phyloP scores from a whole-genome alignment of 2,329 filamentous ascomycete genomes.

The Botryotinia convoluta region DNA sequence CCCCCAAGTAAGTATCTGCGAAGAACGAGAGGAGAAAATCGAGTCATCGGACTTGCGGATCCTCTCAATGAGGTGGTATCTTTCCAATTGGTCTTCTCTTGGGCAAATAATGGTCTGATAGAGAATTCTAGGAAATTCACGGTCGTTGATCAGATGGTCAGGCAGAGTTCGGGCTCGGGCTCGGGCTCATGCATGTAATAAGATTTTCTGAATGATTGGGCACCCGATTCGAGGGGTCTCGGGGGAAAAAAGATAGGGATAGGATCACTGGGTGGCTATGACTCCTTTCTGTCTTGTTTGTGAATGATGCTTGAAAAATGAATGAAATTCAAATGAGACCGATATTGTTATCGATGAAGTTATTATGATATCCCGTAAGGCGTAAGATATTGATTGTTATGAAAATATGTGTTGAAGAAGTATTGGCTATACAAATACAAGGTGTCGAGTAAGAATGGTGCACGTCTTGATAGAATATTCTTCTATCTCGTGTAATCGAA shows the following conservation, averaged over 20 bases:
- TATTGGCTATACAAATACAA: conserved; percentile 28
- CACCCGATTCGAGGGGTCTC: conserved; percentile 28
- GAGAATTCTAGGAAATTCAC: background rate
- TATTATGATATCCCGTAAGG: background rate
- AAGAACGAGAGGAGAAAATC: conserved; percentile 31
- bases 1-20: conserved; percentile 37
- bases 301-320: conserved; percentile 10
- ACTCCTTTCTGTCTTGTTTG: background rate
- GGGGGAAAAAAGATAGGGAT: conserved; percentile 1
- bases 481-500: conserved; percentile 10
- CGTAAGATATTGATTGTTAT: background rate
- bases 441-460: conserved; percentile 30
- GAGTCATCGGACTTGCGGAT: conserved; percentile 31
- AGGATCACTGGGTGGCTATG: conserved; percentile 19
- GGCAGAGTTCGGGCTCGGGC: background rate
- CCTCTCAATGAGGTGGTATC: background rate
- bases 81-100: conserved; percentile 8
- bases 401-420: conserved; percentile 31
- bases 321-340: background rate
- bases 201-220: conserved; percentile 6
- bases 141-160: conserved; percentile 16
- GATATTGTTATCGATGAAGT: background rate
- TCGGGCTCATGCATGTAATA: conserved; percentile 22
- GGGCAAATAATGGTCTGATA: background rate
- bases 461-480: conserved; percentile 29